Percentiles rank a stretch among this genome's conserved stretches.
These are phyloP conservation scores for Fusarium continuum DNA, from an alignment of 2,329 filamentous ascomycete species.

Conservation along the genomic window DNA sequence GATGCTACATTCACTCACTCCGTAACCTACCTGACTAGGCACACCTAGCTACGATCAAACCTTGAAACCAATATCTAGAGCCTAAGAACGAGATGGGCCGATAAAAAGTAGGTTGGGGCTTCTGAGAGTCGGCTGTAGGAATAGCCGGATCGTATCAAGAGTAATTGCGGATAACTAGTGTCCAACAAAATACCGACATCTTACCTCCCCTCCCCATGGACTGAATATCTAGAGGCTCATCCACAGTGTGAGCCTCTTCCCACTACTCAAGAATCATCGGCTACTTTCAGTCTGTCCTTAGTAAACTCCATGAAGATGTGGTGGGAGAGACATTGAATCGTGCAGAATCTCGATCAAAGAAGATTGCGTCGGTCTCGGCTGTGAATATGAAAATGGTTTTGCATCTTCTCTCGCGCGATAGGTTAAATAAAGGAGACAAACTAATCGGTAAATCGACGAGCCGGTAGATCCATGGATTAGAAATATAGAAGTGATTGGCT, in stretches of 20 bases:
- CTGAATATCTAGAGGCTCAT: neutral
- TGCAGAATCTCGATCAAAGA: constrained; percentile 7
- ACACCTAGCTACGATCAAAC: neutral
- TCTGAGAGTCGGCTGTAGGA: neutral
- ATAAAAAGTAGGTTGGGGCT: neutral
- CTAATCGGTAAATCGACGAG: constrained; percentile 9
- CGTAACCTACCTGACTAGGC: neutral
- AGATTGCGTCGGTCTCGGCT: constrained; percentile 9
- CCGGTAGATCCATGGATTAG: constrained; percentile 10
- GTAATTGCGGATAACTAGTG: neutral
- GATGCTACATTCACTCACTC: neutral
- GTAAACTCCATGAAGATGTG: too few relatives aligned
- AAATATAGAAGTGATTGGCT: constrained; percentile 9
- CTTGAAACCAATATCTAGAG: neutral
- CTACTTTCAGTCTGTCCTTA: too few relatives aligned
- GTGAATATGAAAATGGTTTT: neutral
- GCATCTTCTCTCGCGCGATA: constrained; percentile 5
- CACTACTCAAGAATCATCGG: too few relatives aligned
- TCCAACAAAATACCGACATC: neutral
- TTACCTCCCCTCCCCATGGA: neutral
- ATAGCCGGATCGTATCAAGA: neutral
- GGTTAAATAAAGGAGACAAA: neutral
- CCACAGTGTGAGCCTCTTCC: neutral
- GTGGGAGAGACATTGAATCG: neutral
- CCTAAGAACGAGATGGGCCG: neutral